Evolutionary conservation across 2,329 filamentous ascomycete genomes (phyloP), one percentile per base, ranked within the genome.

Genomic region (Microsporum canis): DNA sequence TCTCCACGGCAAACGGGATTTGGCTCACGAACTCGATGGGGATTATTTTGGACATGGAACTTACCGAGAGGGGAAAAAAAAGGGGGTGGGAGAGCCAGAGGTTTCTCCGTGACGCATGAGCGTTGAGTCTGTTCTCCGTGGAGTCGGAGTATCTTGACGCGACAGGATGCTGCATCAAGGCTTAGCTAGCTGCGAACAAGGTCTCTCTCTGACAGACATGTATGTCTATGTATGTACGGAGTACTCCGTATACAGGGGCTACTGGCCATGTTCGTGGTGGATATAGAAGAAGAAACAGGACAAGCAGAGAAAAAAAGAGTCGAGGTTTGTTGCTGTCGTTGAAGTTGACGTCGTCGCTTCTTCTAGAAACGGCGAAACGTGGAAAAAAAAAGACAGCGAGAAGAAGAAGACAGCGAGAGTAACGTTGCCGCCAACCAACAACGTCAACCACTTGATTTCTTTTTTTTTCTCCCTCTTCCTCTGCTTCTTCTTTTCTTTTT

Each of bases 151-250:
- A 55, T 34, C 49, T 55, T 55, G 49, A 55, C 49, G 49, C 49
- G 49, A 55, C 49, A 55, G 49, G 49, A 55, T 34, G 49, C 33
- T 55, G 49, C 49, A 55, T 55, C 49, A 55, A 55, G 49, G 33
- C 49, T 36, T 36, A 55, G 39, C 39, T 43, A 33, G 12, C 49
- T 55, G 49, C 49, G 49, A 55, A 55, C 49, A 36, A 55, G 49
- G 33, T n/a, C 49, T 8, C 49, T 36, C 7, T 7, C 45, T 12
- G 27, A 47, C 45, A 12, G 7, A 31, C 45, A 12, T 23, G 17
- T 23, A 23, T 23, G 17, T 23, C 17, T 23, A 23, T 23, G 17
- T 23, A 23, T 23, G 17, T 23, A 23, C 17, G 17, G 17, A 23
- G 17, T 23, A 23, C 17, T 23, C 17, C 17, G 17, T 23, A 23